These are phyloP conservation scores for Curvularia sp. DNA, from an alignment of 2,329 filamentous ascomycete species.

Conservation along the genomic window DNA sequence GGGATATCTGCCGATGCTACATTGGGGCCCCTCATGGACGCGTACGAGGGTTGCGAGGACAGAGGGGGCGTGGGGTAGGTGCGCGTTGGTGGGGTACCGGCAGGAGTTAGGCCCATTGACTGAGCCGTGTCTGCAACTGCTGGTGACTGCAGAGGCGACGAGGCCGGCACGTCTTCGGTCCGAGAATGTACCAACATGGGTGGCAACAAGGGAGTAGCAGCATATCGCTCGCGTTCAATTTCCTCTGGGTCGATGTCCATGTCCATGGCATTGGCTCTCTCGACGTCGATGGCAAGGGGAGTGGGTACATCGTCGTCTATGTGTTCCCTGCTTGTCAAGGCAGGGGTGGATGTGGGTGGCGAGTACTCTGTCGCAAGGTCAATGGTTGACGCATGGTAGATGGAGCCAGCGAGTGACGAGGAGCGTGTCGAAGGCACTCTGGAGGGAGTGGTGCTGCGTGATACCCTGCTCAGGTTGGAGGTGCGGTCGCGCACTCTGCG, in stretches of 20 bases:
- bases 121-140: conserved; percentile 67
- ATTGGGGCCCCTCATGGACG: conserved; percentile 68
- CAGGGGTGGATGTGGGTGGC: conserved; percentile 32
- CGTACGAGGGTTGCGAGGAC: conserved; percentile 76
- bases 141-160: conserved; percentile 87
- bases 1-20: conserved; percentile 65
- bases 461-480: conserved; percentile 41
- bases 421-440: conserved; percentile 73
- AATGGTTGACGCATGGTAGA: conserved; percentile 53
- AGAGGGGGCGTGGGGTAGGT: conserved; percentile 71
- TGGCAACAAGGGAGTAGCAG: conserved; percentile 83
- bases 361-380: conserved; percentile 47
- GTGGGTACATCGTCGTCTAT: conserved; percentile 41
- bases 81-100: conserved; percentile 58
- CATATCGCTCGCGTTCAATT: conserved; percentile 65
- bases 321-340: conserved; percentile 44
- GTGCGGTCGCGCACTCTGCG: conserved; percentile 63
- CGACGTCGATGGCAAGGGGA: conserved; percentile 46
- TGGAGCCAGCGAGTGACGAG: conserved; percentile 74
- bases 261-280: conserved; percentile 56
- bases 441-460: conserved; percentile 57
- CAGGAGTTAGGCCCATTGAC: conserved; percentile 55
- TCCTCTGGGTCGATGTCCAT: conserved; percentile 59
- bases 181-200: conserved; percentile 73
- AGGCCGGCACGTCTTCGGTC: conserved; percentile 62